Evolutionary conservation across 2,329 filamentous ascomycete genomes (phyloP).

Genomic region (Cladosporium colombiae): DNA sequence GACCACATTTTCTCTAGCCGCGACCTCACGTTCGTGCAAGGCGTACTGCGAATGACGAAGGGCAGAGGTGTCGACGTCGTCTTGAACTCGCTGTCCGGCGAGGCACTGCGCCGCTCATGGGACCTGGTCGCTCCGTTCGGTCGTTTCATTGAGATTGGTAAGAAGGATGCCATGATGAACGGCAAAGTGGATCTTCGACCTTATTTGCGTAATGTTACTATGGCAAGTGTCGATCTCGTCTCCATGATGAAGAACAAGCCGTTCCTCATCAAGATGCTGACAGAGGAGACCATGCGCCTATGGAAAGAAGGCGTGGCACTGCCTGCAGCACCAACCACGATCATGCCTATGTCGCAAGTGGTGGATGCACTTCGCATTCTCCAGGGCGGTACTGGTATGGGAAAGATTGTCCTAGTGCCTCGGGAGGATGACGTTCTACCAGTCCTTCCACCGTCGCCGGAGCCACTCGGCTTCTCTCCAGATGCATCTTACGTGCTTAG

Average conservation of each 20-base stretch:
- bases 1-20: conserved; percentile 23
- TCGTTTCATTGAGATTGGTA: conserved; percentile 34
- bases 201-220: conserved; percentile 24
- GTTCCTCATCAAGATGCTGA: conserved; percentile 4
- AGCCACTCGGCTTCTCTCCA: not conserved
- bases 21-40: conserved; percentile 29
- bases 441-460: not conserved
- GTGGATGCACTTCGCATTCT: conserved; percentile 24
- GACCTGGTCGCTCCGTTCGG: conserved; percentile 34
- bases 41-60: conserved; percentile 18
- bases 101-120: conserved; percentile 21
- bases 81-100: conserved; percentile 22
- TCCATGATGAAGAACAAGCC: conserved; percentile 4
- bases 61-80: conserved; percentile 23
- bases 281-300: not conserved
- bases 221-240: conserved; percentile 21
- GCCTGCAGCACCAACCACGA: not conserved
- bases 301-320: conserved; percentile 2
- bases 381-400: conserved; percentile 27
- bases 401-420: conserved; percentile 26
- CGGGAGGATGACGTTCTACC: not conserved
- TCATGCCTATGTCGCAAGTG: conserved; percentile 12
- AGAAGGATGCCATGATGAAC: conserved; percentile 23
- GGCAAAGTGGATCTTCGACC: conserved; percentile 23
- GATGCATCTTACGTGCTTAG: not conserved